phyloP scores from a whole-genome alignment of 2,329 filamentous ascomycete species.

The Trichoderma aggressivum region DNA sequence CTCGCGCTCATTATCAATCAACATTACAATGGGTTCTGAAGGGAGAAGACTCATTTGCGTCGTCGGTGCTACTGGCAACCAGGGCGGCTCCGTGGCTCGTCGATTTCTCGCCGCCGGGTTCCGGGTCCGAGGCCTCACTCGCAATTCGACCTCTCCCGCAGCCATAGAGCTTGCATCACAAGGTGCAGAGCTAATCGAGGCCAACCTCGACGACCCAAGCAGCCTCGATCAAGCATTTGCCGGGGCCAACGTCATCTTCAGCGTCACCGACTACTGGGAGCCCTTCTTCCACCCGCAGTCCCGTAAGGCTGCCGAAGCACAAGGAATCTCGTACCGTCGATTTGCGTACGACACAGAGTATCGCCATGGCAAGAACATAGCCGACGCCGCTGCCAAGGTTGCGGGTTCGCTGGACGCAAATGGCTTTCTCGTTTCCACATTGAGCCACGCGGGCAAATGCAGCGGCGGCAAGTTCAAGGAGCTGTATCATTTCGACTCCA shows the following conservation, averaged over 20 bases:
- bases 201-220: conserved; percentile 41
- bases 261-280: conserved; percentile 55
- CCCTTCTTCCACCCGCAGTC: conserved; percentile 45
- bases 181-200: conserved; percentile 44
- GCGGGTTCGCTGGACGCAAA: conserved; percentile 42
- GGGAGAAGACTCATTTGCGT: conserved; percentile 41
- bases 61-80: conserved; percentile 48
- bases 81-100: conserved; percentile 52
- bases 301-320: conserved; percentile 36
- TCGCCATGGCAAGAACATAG: conserved; percentile 53
- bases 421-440: conserved; percentile 49
- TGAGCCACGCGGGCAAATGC: conserved; percentile 47
- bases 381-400: conserved; percentile 47
- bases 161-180: conserved; percentile 38
- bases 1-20: background rate
- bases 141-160: conserved; percentile 40
- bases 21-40: background rate
- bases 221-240: conserved; percentile 40
- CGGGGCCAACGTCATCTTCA: conserved; percentile 51
- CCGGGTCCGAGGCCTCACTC: conserved; percentile 47
- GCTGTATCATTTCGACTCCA: conserved; percentile 52
- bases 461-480: conserved; percentile 45
- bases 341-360: conserved; percentile 49
- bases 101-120: conserved; percentile 42
- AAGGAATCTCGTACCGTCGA: conserved; percentile 40